A percentile compares a stretch with the other conserved stretches of the same genome.
phyloP scores from a whole-genome alignment of 768 basidiomycete genomes.

The Boletus tomentosulus region DNA sequence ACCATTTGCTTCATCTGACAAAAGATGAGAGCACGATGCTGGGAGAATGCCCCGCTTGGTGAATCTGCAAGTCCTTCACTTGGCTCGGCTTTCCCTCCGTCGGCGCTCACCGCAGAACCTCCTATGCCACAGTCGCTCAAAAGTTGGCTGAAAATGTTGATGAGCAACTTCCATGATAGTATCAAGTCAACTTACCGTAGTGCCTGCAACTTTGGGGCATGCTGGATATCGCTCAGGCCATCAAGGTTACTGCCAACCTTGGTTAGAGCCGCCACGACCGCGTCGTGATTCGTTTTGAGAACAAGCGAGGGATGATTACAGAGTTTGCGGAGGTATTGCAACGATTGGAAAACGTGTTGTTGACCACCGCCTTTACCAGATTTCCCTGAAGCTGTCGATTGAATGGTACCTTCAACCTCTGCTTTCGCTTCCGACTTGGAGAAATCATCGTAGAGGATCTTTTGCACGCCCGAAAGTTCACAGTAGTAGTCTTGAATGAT shows the following conservation, averaged over 20 bases:
- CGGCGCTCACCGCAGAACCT: constrained; percentile 38
- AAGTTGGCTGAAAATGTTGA: constrained; percentile 64
- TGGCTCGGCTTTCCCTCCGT: constrained; percentile 63
- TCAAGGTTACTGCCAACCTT: constrained; percentile 45
- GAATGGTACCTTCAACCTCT: constrained; percentile 62
- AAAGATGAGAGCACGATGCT: constrained; percentile 98
- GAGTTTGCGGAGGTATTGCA: constrained; percentile 95
- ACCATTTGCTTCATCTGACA: constrained; percentile 99
- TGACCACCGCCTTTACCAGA: constrained; percentile 47
- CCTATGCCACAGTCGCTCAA: constrained; percentile 95
- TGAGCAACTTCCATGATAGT: neutral
- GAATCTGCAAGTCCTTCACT: constrained; percentile 52
- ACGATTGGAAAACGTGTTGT: constrained; percentile 92
- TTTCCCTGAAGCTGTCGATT: constrained; percentile 34
- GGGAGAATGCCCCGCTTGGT: constrained; percentile 62
- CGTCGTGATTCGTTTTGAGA: constrained; percentile 65
- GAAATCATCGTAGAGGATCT: constrained; percentile 92
- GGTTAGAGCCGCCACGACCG: constrained; percentile 52
- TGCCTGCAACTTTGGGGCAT: constrained; percentile 92
- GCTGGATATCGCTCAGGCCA: constrained; percentile 72
- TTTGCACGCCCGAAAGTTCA: constrained; percentile 93
- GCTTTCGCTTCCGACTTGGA: constrained; percentile 68
- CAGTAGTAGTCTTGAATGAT: constrained; percentile 99
- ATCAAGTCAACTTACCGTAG: constrained; percentile 56
- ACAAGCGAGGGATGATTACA: constrained; percentile 97